Evolutionary conservation across 257 asterid species (phyloP).

Genomic region (Anisodus tanguticus): DNA sequence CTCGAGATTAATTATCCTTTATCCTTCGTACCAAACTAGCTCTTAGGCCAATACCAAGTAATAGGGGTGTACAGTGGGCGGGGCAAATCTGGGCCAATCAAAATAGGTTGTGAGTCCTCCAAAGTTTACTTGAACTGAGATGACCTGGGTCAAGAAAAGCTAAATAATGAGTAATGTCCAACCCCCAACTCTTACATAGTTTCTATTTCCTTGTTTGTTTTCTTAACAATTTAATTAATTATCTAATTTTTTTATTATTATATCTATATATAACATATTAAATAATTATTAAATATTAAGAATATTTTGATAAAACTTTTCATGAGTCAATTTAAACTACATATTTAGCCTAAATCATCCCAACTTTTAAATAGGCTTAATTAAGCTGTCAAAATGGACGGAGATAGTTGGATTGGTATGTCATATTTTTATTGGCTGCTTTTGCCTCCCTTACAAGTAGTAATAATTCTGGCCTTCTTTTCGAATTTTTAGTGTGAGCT

Average conservation of each 20-base stretch:
- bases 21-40: no score
- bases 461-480: not conserved
- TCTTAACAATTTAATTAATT: not conserved
- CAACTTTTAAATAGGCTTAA: not conserved
- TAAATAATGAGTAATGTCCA: not conserved
- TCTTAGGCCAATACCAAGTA: no score
- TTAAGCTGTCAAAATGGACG: not conserved
- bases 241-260: not conserved
- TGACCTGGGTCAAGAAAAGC: not conserved
- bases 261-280: not conserved
- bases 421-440: not conserved
- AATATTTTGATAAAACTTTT: no score
- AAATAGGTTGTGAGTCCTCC: no score
- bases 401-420: not conserved
- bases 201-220: not conserved
- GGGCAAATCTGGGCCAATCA: no score
- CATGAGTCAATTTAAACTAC: no score
- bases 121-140: no score
- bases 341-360: not conserved
- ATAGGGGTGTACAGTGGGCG: no score
- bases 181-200: no score
- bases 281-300: no score
- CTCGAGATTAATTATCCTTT: no score
- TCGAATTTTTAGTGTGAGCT: not conserved
- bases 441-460: not conserved